Evolutionary conservation across 345 rosid species (phyloP), one percentile per base, ranked within the genome.

Genomic region (Toxicodendron radicans): DNA sequence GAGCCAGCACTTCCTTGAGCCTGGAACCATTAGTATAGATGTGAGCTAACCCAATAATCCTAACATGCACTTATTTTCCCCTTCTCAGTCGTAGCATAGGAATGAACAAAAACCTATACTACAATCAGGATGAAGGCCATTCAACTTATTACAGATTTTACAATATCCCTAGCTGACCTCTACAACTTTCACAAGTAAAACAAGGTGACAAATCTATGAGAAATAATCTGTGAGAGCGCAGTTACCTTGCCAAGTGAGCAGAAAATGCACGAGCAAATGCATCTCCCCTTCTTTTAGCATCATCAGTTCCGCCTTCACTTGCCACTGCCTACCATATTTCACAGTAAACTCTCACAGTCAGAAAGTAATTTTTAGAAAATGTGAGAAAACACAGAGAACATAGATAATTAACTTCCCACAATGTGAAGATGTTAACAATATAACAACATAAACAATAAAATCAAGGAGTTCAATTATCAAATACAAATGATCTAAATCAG

Each of bases 191-290:
- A 66, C 23, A 64, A 41, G 53, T 48, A 30, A 68, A 8, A 45
- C 6, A 20, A 57, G 18, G n/a, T 63, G 53, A 20, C 30, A 16
- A 68, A 76, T 58, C 18, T 7, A 11, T 52, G 17, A 12, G n/a
- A 24, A 4, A 51, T 48, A 52, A 66, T 23, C 7, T 43, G 72
- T 38, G 27, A 64, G 35, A 58, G 24, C 45, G 21, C 21, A 67
- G 53, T 70, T 81, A 95, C 99, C 99, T 89, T 54, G 97, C 97
- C 87, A 95, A 84, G 84, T 95, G 99, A 79, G 99, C 99, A 77
- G 99, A 93, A 85, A 95, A 95, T 53, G 98, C 99, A 85, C 92
- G 90, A 73, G 98, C 98, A 82, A 95, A 95, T 75, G 99, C 99
- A 78, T 95, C 98, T 49, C 99, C 99, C 67, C 99, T 90, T 83